A percentile compares a stretch with the other conserved stretches of the same genome.
Conservation (phyloP, 495 filamentous ascomycete genomes). For the Xylaria palmicola region DNA sequence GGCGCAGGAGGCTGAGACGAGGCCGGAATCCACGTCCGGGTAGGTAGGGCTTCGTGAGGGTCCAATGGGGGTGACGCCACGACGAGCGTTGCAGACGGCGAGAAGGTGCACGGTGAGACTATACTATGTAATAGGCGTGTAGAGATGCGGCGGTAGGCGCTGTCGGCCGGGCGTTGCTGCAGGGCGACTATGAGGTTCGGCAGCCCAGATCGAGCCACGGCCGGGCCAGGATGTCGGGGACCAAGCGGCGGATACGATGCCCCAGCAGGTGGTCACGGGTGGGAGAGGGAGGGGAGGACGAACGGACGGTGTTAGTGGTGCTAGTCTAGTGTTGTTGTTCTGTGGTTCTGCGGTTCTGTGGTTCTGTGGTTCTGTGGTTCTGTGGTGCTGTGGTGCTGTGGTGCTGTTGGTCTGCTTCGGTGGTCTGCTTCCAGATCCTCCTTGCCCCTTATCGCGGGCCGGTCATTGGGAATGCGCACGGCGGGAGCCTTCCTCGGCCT, state of each 20-base stretch:
- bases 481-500: conserved; percentile 15
- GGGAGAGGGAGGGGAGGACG: too few relatives aligned
- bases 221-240: too few relatives aligned
- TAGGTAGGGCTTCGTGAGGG: background rate
- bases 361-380: too few relatives aligned
- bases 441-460: conserved; percentile 11
- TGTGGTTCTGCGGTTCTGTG: too few relatives aligned
- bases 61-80: background rate
- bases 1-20: conserved; percentile 10
- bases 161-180: background rate
- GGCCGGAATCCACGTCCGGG: conserved; percentile 11
- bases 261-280: too few relatives aligned
- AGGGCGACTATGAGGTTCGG: background rate
- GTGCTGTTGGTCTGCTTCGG: too few relatives aligned
- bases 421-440: conserved; percentile 2
- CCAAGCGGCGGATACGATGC: too few relatives aligned
- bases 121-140: too few relatives aligned
- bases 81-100: background rate
- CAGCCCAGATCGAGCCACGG: background rate
- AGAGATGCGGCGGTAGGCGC: conserved; percentile 1
- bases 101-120: too few relatives aligned
- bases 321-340: too few relatives aligned
- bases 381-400: too few relatives aligned
- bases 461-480: conserved; percentile 2
- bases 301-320: too few relatives aligned